Base-by-base conservation (phyloP, 208 protist species). In the Crithidia sp. region DNA sequence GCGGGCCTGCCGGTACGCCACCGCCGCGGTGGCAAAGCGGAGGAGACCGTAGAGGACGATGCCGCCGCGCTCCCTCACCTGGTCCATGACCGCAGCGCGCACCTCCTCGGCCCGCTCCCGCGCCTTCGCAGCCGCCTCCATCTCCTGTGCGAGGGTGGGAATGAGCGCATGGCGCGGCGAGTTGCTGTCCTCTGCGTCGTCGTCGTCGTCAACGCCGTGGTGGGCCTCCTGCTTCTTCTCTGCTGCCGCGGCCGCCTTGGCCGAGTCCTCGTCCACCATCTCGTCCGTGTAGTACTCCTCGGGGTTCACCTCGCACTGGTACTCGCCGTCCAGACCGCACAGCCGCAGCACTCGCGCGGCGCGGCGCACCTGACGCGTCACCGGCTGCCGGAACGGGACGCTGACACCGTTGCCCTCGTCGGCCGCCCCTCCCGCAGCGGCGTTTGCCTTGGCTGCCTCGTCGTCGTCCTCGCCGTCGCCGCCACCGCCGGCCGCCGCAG, bases 301-400 rank as follows among this genome's bases (percentile, higher is more conserved):
- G 37, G 84, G 81, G 62, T 89, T 81, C 28, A 87, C 66, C 57
- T 85, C 64, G 58, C 79, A 81, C 36, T 87, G 63, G 70, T 94
- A 94, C 77, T 91, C 88, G n/a, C 67, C 68, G 71, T 96, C 86
- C 10, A 83, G 75, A 76, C 90, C 79, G 47, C 83, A 78, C 36
- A 81, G 74, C 41, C 89, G 88, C 73, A 96, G 65, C 40, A 96
- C 61, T 12, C 91, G 91, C 62, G 62, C 77, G 7, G 87, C 83
- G 50, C 91, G 91, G 14, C 87, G 88, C 50, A 89, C 76, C 74
- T 94, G 89, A 2, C 91, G 87, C 9, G 91, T 88, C 37, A 74
- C 77, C 3, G 87, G 85, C 71, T 94, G 91, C 36, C 69, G 74
- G 12, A 83, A 63, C 19, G 88, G 86, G 4, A 84, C 79, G 49